Evolutionary conservation across 306 rosid species (phyloP), one percentile per base, ranked within the genome.

Genomic region (Dalbergia cochinchinensis): DNA sequence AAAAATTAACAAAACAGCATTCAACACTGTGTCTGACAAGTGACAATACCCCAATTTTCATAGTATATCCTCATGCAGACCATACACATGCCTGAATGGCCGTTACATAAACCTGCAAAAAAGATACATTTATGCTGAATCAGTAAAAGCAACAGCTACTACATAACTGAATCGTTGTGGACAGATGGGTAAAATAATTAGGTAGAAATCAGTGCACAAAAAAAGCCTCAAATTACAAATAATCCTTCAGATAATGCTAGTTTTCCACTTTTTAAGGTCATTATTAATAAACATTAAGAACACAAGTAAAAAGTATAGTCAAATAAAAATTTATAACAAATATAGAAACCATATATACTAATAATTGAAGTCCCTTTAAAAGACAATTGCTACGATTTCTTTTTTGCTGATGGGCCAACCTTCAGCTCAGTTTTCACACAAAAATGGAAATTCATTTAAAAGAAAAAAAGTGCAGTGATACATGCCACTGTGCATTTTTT

Each of bases 31-130:
- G 76, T 62, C 85, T 26, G 31, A 26, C 31, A 26, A 26, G 31
- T 86, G 31, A 79, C 59, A 69, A 71, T 58, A 76, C 73, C 84
- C 84, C 41, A 61, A 65, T 61, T 61, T 81, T 71, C 77, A 54
- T 41, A 69, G 66, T 64, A 55, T 75, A 69, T 79, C 85, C 75
- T 44, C 68, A 55, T 12, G 45, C 69, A 67, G 76, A 73, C 64
- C 80, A 73, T 65, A 53, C 76, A 41, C 15, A 84, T 73, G 86
- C 89, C 76, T 48, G 70, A 63, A 69, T 48, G 80, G 66, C 78
- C 79, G 72, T 80, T 82, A 57, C 78, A 62, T 84, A 26, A 76
- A 85, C 89, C 93, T 86, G 87, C 45, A 57, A 76, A 8, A 34
- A 22, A 64, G 42, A 63, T 50, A 48, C 55, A 71, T 6, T 18